These are phyloP conservation scores for rapeseed (Brassica napus) DNA, from an alignment of 345 rosid genomes.

Conservation along the genomic window Da-Ae NC_063451.1:31324001-31324500, in stretches of 20 bases:
- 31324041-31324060: background rate
- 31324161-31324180: constrained; percentile 55
- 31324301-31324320: constrained; percentile 66
- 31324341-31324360: no score
- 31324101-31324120: constrained; percentile 11
- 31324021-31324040: no score
- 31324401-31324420: constrained; percentile 16
- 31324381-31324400: constrained; percentile 37
- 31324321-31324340: constrained; percentile 77
- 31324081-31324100: constrained; percentile 14
- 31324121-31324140: constrained; percentile 53
- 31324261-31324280: background rate
- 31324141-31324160: constrained; percentile 82
- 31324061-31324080: constrained; percentile 21
- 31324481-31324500: background rate
- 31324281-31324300: background rate
- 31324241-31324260: constrained; percentile 4
- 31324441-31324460: background rate
- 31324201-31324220: constrained; percentile 46
- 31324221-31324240: background rate
- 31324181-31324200: constrained; percentile 97
- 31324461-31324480: background rate
- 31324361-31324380: constrained; percentile 90
- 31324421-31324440: background rate
- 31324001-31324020: no score